Evolutionary conservation across 2,329 filamentous ascomycete species (phyloP), one percentile per base, ranked within the genome.

Genomic region (Claviceps sp.): DNA sequence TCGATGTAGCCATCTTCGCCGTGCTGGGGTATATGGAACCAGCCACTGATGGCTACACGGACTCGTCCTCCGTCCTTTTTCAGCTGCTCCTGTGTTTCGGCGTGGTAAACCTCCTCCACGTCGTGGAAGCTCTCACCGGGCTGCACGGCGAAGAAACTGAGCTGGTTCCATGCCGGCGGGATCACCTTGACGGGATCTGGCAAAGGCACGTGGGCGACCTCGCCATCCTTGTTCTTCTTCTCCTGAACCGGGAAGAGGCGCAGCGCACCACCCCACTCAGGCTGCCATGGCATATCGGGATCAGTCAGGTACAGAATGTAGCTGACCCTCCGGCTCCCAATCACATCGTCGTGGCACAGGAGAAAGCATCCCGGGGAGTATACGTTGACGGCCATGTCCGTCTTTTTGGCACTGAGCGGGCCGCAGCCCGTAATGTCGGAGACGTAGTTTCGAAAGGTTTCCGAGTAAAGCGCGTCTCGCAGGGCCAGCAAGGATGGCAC

Each of bases 91-190:
- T 72, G 73, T 54, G 65, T 75, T 57, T 71, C 73, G 61, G 81
- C 76, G 65, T 86, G 82, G 70, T 96, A 97, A 4, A 98, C 93
- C 70, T 98, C 93, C 70, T 97, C 91, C 52, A 98, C 93, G 66
- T 98, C 93, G 69, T 98, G 93, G 69, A 97, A 98, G 67, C 91
- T 97, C 76, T 95, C 84, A n/a, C 93, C 93, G 0, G 93, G 93
- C 71, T 96, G 89, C 6, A 98, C 94, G 18, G 90, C 89, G 67
- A 98, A 98, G 78, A 98, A 98, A 61, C 87, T 93, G 55, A 98
- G 77, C 72, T 98, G 93, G 68, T 97, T 96, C 82, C 91, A 98
- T 0, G 90, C 88, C 0, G 93, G 93, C 0, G 93, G 90, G 54
- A 98, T 95, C 43, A 83, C 79, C 61, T 94, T 85, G 59, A 77